phyloP scores from a whole-genome alignment of 805 yeast species.

The Candida alai region DNA sequence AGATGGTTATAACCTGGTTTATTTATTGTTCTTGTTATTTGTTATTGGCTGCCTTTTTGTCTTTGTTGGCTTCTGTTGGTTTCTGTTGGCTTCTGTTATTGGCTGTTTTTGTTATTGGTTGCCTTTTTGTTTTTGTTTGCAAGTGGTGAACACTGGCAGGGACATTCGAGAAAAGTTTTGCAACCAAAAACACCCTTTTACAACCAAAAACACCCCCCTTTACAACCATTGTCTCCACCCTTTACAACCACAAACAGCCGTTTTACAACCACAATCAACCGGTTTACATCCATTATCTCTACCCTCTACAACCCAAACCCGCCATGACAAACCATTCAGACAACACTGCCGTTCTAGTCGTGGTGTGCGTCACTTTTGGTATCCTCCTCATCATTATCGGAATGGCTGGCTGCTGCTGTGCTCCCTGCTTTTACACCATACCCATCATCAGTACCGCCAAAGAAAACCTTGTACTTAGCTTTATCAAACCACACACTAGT shows the following conservation, averaged over 20 bases:
- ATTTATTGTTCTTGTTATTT: too few species aligned
- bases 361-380: slow-evolving; percentile 5
- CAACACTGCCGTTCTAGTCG: slow-evolving; percentile 5
- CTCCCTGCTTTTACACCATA: slow-evolving; percentile 4
- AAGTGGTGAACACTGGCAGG: too few species aligned
- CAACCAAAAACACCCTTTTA: slow-evolving; percentile 9
- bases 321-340: slow-evolving; percentile 2
- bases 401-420: slow-evolving; percentile 1
- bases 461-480: not conserved
- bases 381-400: slow-evolving; percentile 4
- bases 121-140: too few species aligned
- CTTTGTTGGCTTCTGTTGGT: too few species aligned
- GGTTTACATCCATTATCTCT: not conserved
- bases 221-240: not conserved
- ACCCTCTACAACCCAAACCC: too few species aligned
- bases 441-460: not conserved
- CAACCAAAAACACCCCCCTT: not conserved
- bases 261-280: slow-evolving; percentile 8
- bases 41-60: too few species aligned
- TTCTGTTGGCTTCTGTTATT: too few species aligned
- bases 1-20: too few species aligned
- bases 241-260: too few species aligned
- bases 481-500: too few species aligned
- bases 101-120: too few species aligned
- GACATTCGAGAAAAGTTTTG: slow-evolving; percentile 4